Evolutionary conservation across 1,284 basidiomycete species (phyloP).

Genomic region (Microbotryomycetes sp.): DNA sequence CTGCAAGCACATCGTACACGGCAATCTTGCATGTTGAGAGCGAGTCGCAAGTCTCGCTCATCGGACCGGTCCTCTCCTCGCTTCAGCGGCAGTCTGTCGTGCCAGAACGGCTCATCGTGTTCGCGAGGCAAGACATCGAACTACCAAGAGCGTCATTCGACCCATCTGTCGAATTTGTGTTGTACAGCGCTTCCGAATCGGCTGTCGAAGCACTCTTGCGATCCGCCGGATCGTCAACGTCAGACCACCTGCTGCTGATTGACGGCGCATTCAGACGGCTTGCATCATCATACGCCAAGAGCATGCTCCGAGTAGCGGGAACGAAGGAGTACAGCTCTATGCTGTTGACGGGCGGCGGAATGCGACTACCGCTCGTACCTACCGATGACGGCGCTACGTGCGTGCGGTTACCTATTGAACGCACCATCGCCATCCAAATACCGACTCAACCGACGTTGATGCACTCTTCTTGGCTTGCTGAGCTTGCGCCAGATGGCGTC

Average conservation of each 20-base stretch:
- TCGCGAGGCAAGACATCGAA: conserved; percentile 8
- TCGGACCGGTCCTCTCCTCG: conserved; percentile 9
- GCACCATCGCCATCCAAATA: conserved; percentile 1
- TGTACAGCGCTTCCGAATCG: neutral
- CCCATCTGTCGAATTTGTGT: neutral
- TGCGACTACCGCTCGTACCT: conserved; percentile 3
- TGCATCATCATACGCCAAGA: conserved; percentile 5
- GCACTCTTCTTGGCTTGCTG: conserved; percentile 17
- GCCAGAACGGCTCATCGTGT: conserved; percentile 14
- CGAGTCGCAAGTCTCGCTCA: conserved; percentile 8
- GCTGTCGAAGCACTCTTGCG: conserved; percentile 8
- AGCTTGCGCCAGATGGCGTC: conserved; percentile 19
- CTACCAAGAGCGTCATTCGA: neutral
- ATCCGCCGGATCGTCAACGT: neutral
- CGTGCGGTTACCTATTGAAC: neutral
- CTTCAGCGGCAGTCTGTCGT: conserved; percentile 7
- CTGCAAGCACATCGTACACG: conserved; percentile 10
- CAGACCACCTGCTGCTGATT: conserved; percentile 11
- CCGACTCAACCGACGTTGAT: conserved; percentile 23
- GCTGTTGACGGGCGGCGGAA: conserved; percentile 17
- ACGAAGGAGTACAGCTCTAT: conserved; percentile 14
- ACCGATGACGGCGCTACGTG: neutral
- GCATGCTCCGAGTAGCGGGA: conserved; percentile 21
- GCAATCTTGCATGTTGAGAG: conserved; percentile 22
- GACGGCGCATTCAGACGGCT: conserved; percentile 11